These are phyloP conservation scores for Colletotrichum musicola DNA, from an alignment of 2,329 filamentous ascomycete species.

Conservation along the genomic window DNA sequence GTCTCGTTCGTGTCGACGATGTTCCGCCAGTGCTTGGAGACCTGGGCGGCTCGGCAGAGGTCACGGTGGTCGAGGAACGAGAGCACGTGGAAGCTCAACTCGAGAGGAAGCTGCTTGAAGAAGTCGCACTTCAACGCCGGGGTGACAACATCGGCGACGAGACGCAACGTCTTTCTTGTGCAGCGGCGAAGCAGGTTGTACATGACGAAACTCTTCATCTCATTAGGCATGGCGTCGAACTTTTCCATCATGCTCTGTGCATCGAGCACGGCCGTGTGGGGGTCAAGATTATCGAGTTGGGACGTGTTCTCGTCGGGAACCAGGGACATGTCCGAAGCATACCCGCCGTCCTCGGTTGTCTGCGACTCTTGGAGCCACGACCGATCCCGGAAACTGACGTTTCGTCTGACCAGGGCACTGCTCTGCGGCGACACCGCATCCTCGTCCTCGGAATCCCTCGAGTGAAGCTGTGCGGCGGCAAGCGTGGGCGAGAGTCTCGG, in stretches of 20 bases:
- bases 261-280: slow-evolving; percentile 72
- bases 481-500: slow-evolving; percentile 94
- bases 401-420: slow-evolving; percentile 26
- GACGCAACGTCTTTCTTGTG: slow-evolving; percentile 86
- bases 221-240: slow-evolving; percentile 90
- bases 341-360: slow-evolving; percentile 52
- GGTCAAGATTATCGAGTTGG: slow-evolving; percentile 45
- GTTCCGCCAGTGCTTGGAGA: slow-evolving; percentile 93
- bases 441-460: slow-evolving; percentile 57
- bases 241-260: slow-evolving; percentile 88
- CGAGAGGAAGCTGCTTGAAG: slow-evolving; percentile 82
- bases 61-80: slow-evolving; percentile 88
- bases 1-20: slow-evolving; percentile 94
- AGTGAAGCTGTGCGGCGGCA: slow-evolving; percentile 72
- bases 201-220: slow-evolving; percentile 96
- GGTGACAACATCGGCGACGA: slow-evolving; percentile 91
- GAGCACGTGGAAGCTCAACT: slow-evolving; percentile 89
- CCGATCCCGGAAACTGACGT: slow-evolving; percentile 30
- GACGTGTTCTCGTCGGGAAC: slow-evolving; percentile 41
- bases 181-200: slow-evolving; percentile 93
- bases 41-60: slow-evolving; percentile 90
- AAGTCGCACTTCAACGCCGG: slow-evolving; percentile 97
- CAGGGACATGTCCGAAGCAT: slow-evolving; percentile 41
- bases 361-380: slow-evolving; percentile 59
- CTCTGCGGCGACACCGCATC: slow-evolving; percentile 49